phyloP scores from a whole-genome alignment of 441 rosid species.

The Theobroma grandiflorum region DNA sequence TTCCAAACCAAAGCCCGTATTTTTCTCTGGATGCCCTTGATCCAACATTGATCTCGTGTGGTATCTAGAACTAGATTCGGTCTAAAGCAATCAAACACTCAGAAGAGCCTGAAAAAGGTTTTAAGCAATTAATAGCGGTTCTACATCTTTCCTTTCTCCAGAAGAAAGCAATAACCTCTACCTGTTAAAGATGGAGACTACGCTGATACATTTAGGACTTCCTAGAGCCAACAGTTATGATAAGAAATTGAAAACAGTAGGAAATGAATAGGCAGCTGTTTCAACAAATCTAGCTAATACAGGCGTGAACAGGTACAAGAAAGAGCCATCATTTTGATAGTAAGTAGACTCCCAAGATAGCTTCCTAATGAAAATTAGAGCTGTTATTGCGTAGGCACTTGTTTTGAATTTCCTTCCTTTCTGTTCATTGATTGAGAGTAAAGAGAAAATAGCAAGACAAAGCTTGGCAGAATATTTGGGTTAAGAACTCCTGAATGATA shows the following conservation, averaged over 20 bases:
- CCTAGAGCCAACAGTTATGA: conserved; percentile 41
- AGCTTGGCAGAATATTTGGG: too few relatives aligned
- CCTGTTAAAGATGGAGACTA: conserved; percentile 45
- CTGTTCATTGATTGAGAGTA: background rate
- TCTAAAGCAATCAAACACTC: conserved; percentile 40
- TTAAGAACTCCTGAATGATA: too few relatives aligned
- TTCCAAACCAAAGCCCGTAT: conserved; percentile 39
- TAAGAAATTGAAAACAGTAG: conserved; percentile 3
- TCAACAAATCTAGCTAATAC: conserved; percentile 33
- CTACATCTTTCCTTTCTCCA: conserved; percentile 18
- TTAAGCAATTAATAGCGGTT: conserved; percentile 16
- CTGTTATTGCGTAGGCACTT: conserved; percentile 25
- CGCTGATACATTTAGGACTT: conserved; percentile 33
- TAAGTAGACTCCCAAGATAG: conserved; percentile 58
- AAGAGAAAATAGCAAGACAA: too few relatives aligned
- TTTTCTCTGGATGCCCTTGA: conserved; percentile 40
- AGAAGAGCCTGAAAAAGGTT: conserved; percentile 48
- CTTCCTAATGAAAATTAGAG: conserved; percentile 44
- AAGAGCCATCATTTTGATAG: conserved; percentile 82
- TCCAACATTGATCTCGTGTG: conserved; percentile 36
- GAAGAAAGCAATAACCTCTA: conserved; percentile 32
- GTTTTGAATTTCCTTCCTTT: conserved; percentile 38
- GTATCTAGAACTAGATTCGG: conserved; percentile 43
- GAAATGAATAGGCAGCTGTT: conserved; percentile 24
- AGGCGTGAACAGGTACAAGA: conserved; percentile 72